phyloP scores from a whole-genome alignment of 805 yeast species.

The Tetrapisispora taiwanensis region DNA sequence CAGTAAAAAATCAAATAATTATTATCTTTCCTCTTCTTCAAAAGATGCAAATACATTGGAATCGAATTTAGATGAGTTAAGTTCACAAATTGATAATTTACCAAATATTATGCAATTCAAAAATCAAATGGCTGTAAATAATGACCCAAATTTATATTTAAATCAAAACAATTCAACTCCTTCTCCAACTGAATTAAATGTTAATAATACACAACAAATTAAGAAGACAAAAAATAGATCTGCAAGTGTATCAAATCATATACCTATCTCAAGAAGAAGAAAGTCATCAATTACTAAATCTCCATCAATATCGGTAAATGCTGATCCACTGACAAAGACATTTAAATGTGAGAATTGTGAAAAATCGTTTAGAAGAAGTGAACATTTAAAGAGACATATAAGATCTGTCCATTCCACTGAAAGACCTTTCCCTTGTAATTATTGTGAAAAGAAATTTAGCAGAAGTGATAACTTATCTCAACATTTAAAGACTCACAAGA shows the following conservation, averaged over 20 bases:
- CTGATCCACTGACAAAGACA: conserved; percentile 27
- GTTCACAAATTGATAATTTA: not conserved
- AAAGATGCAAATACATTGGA: not conserved
- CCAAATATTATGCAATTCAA: not conserved
- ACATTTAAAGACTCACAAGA: conserved; percentile 47
- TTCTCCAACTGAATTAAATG: not conserved
- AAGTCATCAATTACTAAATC: conserved; percentile 6
- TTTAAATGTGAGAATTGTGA: conserved; percentile 32
- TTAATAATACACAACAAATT: not conserved
- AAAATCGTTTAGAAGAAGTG: conserved; percentile 48
- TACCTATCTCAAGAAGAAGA: conserved; percentile 6
- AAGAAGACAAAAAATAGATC: conserved; percentile 2
- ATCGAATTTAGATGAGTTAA: not conserved
- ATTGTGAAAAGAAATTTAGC: conserved; percentile 53
- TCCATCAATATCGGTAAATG: conserved; percentile 2
- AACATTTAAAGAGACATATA: conserved; percentile 58
- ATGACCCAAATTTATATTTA: conserved; percentile 1
- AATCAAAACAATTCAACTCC: not conserved
- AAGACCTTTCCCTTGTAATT: conserved; percentile 49
- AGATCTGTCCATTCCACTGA: conserved; percentile 55
- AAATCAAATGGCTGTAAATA: not conserved
- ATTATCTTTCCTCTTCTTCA: not conserved
- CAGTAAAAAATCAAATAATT: not conserved
- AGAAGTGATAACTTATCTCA: conserved; percentile 59
- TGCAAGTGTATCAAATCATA: not conserved